Base-by-base conservation (phyloP, 768 basidiomycete genomes). In the Pholiota molesta region DNA sequence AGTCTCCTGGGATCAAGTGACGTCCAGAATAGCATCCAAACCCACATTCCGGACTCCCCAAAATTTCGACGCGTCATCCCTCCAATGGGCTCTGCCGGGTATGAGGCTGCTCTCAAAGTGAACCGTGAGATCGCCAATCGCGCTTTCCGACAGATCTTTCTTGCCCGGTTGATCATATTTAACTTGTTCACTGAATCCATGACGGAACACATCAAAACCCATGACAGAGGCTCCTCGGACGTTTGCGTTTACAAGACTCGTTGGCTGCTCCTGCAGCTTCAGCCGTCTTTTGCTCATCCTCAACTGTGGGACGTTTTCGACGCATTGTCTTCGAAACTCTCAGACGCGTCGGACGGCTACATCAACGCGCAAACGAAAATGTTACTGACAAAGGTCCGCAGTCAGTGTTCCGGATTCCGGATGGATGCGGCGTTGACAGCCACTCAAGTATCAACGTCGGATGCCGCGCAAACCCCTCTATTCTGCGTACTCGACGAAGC, bases 401-500 rank as follows among this genome's bases (percentile, higher is more conserved):
- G 66, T 44, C 63, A 71, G 9, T 74, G 73, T 52, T 61, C 71
- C 3, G 47, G 56, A 8, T 44, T 67, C 0, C 37, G 49, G 5
- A 16, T 37, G 1, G 49, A 39, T n/a, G 44, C 9, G 35, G 26
- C 51, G 33, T 33, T 51, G 14, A 52, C 47, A 23, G 2, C 39
- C 33, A 58, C 54, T 3, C 61, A 53, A 58, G 61, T 65, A 47
- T 66, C 68, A 44, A 65, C 58, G 14, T 59, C 64, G 31, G 62
- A 67, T n/a, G 62, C 66, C 28, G 64, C 53, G 17, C 70, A 73
- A 57, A 74, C 72, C 5, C 78, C 79, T 6, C 62, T 82, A 21
- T 82, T 80, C 65, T 80, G 78, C 60, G 74, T 82, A 16, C 72
- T 82, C 8, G 80, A 82, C 53, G 80, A 82, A 68, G 79, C 78